A percentile compares a stretch with the other conserved stretches of the same genome.
phyloP scores from a whole-genome alignment of 805 yeast genomes.

The Spathaspora boniae region DNA sequence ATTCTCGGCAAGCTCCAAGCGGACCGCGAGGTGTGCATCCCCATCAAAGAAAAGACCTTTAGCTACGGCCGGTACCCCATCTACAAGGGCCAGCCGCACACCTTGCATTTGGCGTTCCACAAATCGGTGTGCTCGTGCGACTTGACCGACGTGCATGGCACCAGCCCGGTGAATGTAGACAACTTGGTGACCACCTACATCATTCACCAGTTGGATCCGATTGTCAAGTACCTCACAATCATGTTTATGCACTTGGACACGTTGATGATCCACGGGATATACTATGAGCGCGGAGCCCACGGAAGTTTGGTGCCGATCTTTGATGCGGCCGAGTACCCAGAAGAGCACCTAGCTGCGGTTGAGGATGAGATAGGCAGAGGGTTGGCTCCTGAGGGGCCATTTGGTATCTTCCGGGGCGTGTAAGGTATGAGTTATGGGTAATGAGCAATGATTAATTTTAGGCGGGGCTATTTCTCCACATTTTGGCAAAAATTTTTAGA shows the following conservation, averaged over 20 bases:
- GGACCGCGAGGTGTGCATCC: slow-evolving; percentile 35
- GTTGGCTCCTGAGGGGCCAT: slow-evolving; percentile 12
- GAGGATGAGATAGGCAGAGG: slow-evolving; percentile 10
- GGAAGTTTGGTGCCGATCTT: slow-evolving; percentile 21
- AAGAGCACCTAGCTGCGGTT: slow-evolving; percentile 13
- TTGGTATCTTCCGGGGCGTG: slow-evolving; percentile 16
- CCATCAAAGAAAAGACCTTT: slow-evolving; percentile 24
- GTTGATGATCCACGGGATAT: slow-evolving; percentile 34
- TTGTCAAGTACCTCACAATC: slow-evolving; percentile 21
- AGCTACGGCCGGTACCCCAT: slow-evolving; percentile 26
- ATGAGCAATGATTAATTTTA: too few relatives aligned
- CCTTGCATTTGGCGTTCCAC: slow-evolving; percentile 31
- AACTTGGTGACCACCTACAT: slow-evolving; percentile 31
- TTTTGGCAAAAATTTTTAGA: too few relatives aligned
- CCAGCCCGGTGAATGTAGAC: slow-evolving; percentile 22
- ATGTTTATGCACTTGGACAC: slow-evolving; percentile 24
- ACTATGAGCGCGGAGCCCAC: slow-evolving; percentile 18
- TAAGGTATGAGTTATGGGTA: too few relatives aligned
- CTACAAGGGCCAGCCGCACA: slow-evolving; percentile 33
- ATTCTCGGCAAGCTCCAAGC: slow-evolving; percentile 32
- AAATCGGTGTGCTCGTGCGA: slow-evolving; percentile 20
- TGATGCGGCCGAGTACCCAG: slow-evolving; percentile 27
- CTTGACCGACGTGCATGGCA: slow-evolving; percentile 23
- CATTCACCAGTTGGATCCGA: slow-evolving; percentile 33
- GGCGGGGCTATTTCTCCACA: too few relatives aligned